Conservation (phyloP, 2,329 filamentous ascomycete genomes). For the Trichophyton schoenleinii region DNA sequence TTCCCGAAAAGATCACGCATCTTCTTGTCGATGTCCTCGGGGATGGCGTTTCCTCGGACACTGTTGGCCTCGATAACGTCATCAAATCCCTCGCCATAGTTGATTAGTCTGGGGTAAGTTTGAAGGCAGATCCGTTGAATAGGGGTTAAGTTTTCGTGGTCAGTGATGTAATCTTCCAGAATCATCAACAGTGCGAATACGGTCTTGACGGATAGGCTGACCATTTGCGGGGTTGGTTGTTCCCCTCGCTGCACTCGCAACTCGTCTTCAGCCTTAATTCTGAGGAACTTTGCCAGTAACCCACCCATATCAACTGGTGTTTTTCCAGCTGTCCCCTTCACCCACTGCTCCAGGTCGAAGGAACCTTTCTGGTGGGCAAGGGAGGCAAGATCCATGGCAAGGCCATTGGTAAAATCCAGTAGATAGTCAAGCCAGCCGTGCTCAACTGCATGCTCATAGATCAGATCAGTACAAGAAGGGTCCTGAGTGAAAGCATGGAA, state of each 20-base stretch:
- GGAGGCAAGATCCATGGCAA: slow-evolving; percentile 77
- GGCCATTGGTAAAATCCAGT: slow-evolving; percentile 64
- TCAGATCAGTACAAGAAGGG: slow-evolving; percentile 53
- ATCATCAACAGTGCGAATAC: slow-evolving; percentile 70
- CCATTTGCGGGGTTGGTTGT: slow-evolving; percentile 53
- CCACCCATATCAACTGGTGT: slow-evolving; percentile 55
- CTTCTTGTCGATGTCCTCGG: slow-evolving; percentile 64
- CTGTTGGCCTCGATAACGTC: slow-evolving; percentile 82
- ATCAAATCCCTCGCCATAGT: slow-evolving; percentile 86
- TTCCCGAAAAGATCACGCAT: slow-evolving; percentile 98
- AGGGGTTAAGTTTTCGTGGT: slow-evolving; percentile 58
- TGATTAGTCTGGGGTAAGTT: slow-evolving; percentile 85
- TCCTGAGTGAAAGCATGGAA: slow-evolving; percentile 62
- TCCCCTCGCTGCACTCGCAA: slow-evolving; percentile 57
- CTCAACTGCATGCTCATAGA: slow-evolving; percentile 67
- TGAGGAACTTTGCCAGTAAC: slow-evolving; percentile 65
- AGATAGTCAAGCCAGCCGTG: slow-evolving; percentile 77
- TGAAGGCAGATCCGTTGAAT: slow-evolving; percentile 83
- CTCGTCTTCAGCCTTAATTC: slow-evolving; percentile 75
- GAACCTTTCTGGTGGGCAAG: slow-evolving; percentile 67
- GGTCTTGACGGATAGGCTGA: slow-evolving; percentile 71
- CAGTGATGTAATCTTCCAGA: slow-evolving; percentile 52
- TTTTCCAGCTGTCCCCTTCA: slow-evolving; percentile 54
- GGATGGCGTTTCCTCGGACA: slow-evolving; percentile 65
- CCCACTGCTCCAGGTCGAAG: slow-evolving; percentile 74